phyloP scores from a whole-genome alignment of 108 stramenopile species.

The Cyclostephanos invisitatus region DNA sequence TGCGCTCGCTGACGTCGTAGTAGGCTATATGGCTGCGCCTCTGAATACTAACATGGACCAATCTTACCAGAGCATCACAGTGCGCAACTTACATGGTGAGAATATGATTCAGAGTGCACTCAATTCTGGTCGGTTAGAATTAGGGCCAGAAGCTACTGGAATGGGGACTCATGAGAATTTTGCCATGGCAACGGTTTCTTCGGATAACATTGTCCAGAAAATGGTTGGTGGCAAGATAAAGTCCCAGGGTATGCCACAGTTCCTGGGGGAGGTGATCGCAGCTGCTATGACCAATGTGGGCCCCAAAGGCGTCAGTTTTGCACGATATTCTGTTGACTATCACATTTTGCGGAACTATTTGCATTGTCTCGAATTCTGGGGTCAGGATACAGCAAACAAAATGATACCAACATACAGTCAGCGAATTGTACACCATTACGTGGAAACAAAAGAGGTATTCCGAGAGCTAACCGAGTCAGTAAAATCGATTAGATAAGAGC shows the following conservation, averaged over 20 bases:
- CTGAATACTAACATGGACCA: constrained; percentile 55
- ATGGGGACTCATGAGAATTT: constrained; percentile 63
- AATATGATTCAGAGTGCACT: constrained; percentile 67
- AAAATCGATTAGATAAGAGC: constrained; percentile 19
- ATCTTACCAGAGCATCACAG: constrained; percentile 70
- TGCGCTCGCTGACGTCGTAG: constrained; percentile 81
- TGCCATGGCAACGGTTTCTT: constrained; percentile 62
- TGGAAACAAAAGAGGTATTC: constrained; percentile 49
- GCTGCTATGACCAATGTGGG: constrained; percentile 56
- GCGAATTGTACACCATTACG: constrained; percentile 62
- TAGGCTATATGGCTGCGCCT: constrained; percentile 87
- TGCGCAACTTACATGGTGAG: constrained; percentile 69
- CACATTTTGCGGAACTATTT: constrained; percentile 82
- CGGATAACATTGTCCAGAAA: constrained; percentile 60
- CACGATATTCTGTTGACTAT: constrained; percentile 82
- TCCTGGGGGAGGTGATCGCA: constrained; percentile 69
- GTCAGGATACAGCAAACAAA: constrained; percentile 37
- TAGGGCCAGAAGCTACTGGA: constrained; percentile 54
- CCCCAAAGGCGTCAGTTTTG: constrained; percentile 78
- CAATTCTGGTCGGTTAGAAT: constrained; percentile 44
- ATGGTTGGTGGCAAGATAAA: constrained; percentile 61
- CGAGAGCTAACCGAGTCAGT: constrained; percentile 16
- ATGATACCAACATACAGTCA: constrained; percentile 56
- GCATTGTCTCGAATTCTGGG: constrained; percentile 63
- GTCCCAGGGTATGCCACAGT: constrained; percentile 66